Base-by-base conservation (phyloP, 305 asterid genomes). In the Rubia peregrina region DNA sequence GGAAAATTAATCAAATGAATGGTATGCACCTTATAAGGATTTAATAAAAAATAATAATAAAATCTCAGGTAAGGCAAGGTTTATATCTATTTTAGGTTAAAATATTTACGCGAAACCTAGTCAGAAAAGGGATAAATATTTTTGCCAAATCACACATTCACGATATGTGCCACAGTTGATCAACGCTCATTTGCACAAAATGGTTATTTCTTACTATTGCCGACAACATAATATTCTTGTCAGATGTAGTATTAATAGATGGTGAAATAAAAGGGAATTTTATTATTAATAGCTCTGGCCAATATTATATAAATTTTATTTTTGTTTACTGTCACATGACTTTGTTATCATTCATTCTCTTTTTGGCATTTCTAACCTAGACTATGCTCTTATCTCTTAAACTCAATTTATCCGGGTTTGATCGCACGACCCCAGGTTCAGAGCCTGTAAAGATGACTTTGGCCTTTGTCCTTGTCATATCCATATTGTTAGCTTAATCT, bases 391-490 rank as follows among this genome's bases (percentile, higher is more conserved):
- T 24, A 9, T 38, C 46, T 61, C 48, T 42, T 64, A 17, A 14
- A 22, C 17, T 69, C 42, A 22, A 33, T 61, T 44, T 24, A 51
- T 57, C 30, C 21, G 33, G 24, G 66, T 7, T 3, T 41, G 57
- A 70, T 56, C 66, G 30, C 6, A 22, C 22, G 36, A 33, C 14
- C 44, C 36, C 36, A 30, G 64, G 40, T 74, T 41, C 56, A n/a
- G 41, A 59, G 21, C 5, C n/a, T 13, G 33, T 19, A 61, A 36
- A 21, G 42, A 61, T 46, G 44, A 19, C 33, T 68, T 80, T 84
- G 90, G 83, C 87, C 83, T 76, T 68, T 75, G 69, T 46, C 77
- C 75, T 85, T 79, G 56, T 80, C 82, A 81, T 85, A 86, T 84
- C 84, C 82, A 59, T 72, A 75, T 63, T 82, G 67, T 71, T 71